Base-by-base conservation (phyloP, 805 yeast species). In the Dipodascus geniculatus region DNA sequence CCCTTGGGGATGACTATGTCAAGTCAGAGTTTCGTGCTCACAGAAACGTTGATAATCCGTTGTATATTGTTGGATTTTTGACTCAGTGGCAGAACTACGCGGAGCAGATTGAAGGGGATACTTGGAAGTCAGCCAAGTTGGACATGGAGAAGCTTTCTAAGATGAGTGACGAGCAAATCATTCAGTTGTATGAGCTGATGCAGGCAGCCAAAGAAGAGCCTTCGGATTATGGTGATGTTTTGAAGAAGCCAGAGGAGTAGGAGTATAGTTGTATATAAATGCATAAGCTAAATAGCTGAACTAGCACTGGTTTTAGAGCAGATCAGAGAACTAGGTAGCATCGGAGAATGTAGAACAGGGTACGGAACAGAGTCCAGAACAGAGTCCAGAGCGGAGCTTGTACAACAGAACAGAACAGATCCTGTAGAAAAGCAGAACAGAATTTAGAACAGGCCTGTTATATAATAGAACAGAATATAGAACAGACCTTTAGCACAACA, bases 11-110 rank as follows among this genome's bases (percentile, higher is more conserved):
- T 68, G 76, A 80, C 59, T 93, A 93, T 66, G 96, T 91, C 51
- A 85, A 82, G 65, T 79, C 83, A 35, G 99, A 93, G 70, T 93
- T 93, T 73, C 81, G 82, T 61, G 83, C 90, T 3, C 99, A 93
- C 69, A 78, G 81, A 56, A 68, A 73, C 50, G 77, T 84, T 3
- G 96, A 88, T 59, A 89, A 93, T 66, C 98, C 99, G 2, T 74
- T 88, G 22, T 95, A 91, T 64, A 88, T 93, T 33, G 89, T 93
- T 9, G 99, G 97, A 9, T 93, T 93, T 61, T 74, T 93, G 57
- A 81, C 95, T 1, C 83, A 87, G 56, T 93, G 99, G 99, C 99
- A 93, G 51, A 66, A 68, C 54, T 72, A 72, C 52, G 61, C 65
- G 11, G 73, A 70, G 58, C 59, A 63, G 24, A 60, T 65, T 56